These are phyloP conservation scores for Mimosa bimucronata DNA, from an alignment of 306 rosid genomes.

Conservation along the genomic window DNA sequence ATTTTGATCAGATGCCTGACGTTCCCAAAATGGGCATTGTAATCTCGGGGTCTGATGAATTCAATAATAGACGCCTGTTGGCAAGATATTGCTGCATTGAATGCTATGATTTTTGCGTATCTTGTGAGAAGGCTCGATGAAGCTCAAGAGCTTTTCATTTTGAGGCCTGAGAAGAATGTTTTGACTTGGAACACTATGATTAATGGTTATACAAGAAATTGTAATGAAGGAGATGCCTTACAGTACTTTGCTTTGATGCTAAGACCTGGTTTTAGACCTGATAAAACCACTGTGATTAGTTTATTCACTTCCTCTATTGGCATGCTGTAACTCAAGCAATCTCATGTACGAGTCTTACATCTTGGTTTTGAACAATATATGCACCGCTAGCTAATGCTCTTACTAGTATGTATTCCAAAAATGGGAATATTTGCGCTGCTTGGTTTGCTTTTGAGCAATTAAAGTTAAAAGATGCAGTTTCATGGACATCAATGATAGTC, in stretches of 20 bases:
- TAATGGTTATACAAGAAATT: conserved; percentile 46
- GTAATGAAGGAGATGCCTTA: conserved; percentile 40
- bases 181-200: conserved; percentile 52
- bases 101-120: conserved; percentile 52
- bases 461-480: conserved; percentile 44
- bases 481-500: conserved; percentile 56
- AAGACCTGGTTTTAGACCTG: conserved; percentile 46
- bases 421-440: conserved; percentile 49
- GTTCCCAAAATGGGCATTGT: too few species aligned
- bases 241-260: conserved; percentile 45
- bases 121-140: conserved; percentile 43
- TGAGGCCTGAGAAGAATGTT: conserved; percentile 47
- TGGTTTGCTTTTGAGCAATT: conserved; percentile 49
- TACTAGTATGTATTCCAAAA: conserved; percentile 49
- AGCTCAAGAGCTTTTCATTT: conserved; percentile 47
- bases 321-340: conserved; percentile 52
- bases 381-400: conserved; percentile 46
- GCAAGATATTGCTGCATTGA: conserved; percentile 52
- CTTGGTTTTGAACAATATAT: conserved; percentile 51
- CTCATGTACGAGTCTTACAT: conserved; percentile 40
- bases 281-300: conserved; percentile 43
- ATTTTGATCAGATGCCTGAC: conserved; percentile 51
- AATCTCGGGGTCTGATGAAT: too few species aligned
- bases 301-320: conserved; percentile 46
- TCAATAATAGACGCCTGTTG: too few species aligned